Conservation (phyloP, 495 filamentous ascomycete species). For the Tuber melanosporum region DNA sequence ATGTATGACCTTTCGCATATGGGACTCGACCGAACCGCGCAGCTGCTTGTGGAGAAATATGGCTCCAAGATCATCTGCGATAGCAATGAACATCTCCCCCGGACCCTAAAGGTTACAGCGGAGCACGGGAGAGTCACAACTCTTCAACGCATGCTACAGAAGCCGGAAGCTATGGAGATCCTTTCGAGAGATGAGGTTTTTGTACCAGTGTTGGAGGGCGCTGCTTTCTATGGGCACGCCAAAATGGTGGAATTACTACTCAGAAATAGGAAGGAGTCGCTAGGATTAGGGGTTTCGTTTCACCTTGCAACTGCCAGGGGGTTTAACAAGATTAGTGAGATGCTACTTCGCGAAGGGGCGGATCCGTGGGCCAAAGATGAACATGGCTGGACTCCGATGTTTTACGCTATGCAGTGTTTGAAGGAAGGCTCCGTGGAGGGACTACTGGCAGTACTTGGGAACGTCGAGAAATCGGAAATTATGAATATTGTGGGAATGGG, state of each 20-base stretch:
- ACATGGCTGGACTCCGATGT: conserved; percentile 15
- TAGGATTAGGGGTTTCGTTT: background rate
- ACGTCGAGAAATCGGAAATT: background rate
- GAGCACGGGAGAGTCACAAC: background rate
- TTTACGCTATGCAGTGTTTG: conserved; percentile 10
- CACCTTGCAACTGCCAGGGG: conserved; percentile 11
- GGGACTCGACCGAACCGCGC: background rate
- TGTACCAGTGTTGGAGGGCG: background rate
- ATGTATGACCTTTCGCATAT: background rate
- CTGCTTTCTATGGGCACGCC: conserved; percentile 1
- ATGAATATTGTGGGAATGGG: background rate
- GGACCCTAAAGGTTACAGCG: background rate
- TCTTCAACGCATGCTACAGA: conserved; percentile 3
- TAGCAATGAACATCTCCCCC: background rate
- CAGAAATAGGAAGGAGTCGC: background rate
- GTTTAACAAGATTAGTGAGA: background rate
- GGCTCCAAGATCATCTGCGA: background rate
- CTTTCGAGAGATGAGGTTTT: background rate
- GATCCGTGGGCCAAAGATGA: conserved; percentile 1
- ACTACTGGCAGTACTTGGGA: background rate
- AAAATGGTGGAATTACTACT: conserved; percentile 8
- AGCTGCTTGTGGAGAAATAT: background rate
- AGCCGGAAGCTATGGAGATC: background rate
- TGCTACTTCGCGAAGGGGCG: conserved; percentile 11
- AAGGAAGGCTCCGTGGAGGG: conserved; percentile 9